Percentiles rank a stretch among this genome's conserved stretches.
These are phyloP conservation scores for Wickerhamiella sergipiensis DNA, from an alignment of 805 yeast species.

Conservation along the genomic window DNA sequence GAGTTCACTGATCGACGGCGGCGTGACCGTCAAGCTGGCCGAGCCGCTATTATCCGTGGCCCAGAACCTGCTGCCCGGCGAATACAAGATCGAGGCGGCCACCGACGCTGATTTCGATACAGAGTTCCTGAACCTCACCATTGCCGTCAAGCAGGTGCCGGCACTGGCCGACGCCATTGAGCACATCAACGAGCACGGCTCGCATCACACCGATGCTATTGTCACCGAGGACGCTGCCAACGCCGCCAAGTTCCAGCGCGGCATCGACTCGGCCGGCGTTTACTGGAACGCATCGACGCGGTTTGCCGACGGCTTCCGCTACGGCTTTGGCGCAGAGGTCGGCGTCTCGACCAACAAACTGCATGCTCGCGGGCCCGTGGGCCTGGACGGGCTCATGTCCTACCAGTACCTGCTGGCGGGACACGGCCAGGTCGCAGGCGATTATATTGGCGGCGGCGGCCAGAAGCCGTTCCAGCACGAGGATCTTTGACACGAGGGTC, in stretches of 20 bases:
- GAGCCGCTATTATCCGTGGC: constrained; percentile 32
- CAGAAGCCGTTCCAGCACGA: constrained; percentile 55
- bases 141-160: constrained; percentile 55
- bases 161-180: constrained; percentile 58
- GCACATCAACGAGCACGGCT: constrained; percentile 83
- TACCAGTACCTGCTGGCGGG: constrained; percentile 92
- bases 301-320: constrained; percentile 96
- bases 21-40: constrained; percentile 57
- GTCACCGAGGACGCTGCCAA: constrained; percentile 57
- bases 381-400: constrained; percentile 89
- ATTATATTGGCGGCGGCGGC: constrained; percentile 91
- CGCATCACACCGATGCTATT: constrained; percentile 91
- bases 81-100: constrained; percentile 28
- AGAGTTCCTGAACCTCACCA: constrained; percentile 72
- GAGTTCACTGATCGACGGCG: constrained; percentile 37
- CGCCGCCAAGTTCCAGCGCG: constrained; percentile 69
- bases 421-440: constrained; percentile 82
- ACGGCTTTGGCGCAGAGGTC: constrained; percentile 97
- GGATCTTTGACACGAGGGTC: constrained; percentile 4
- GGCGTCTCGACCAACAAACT: constrained; percentile 95
- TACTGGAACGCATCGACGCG: constrained; percentile 97
- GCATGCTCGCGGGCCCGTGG: constrained; percentile 98
- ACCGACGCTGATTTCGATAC: constrained; percentile 58
- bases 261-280: constrained; percentile 89
- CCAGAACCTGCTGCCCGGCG: constrained; percentile 18